Percentiles rank a stretch among this genome's conserved stretches.
phyloP scores from a whole-genome alignment of 2,329 filamentous ascomycete genomes.

The Scortechinia acanthostroma region DNA sequence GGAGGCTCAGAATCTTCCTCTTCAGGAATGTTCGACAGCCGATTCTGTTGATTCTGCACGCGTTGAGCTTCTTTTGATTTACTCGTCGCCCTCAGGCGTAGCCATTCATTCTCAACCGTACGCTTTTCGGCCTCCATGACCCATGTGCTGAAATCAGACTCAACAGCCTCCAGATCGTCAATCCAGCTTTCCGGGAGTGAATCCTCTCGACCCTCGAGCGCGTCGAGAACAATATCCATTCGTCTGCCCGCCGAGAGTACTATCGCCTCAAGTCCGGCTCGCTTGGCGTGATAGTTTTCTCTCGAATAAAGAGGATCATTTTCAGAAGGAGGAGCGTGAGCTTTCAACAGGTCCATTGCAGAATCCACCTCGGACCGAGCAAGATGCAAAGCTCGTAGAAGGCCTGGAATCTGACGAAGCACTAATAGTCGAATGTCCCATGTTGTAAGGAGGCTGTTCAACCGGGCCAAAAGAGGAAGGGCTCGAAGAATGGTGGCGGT shows the following conservation, averaged over 20 bases:
- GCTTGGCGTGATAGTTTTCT: not conserved
- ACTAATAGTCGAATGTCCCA: slow-evolving; percentile 1
- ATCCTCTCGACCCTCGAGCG: not conserved
- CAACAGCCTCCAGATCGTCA: not conserved
- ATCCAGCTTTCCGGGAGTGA: slow-evolving; percentile 1
- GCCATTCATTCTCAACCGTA: not conserved
- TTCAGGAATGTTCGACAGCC: too few species aligned
- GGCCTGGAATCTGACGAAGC: not conserved
- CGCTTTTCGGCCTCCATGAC: not conserved
- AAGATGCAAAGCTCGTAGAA: not conserved
- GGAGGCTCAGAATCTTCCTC: too few species aligned
- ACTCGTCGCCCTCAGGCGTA: too few species aligned
- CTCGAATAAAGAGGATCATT: not conserved
- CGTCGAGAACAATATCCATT: slow-evolving; percentile 1
- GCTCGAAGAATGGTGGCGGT: slow-evolving; percentile 1
- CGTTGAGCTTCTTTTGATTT: too few species aligned
- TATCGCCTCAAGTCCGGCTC: not conserved
- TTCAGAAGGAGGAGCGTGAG: not conserved
- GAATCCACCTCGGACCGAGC: not conserved
- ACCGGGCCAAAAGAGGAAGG: not conserved
- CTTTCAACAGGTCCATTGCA: not conserved
- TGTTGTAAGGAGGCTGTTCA: not conserved
- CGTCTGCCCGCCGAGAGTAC: not conserved
- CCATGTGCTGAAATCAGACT: not conserved
- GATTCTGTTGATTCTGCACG: too few species aligned